A percentile compares a stretch with the other conserved stretches of the same genome.
Evolutionary conservation across 495 filamentous ascomycete genomes (phyloP).

Genomic region (Hyphodiscus hymeniophilus): DNA sequence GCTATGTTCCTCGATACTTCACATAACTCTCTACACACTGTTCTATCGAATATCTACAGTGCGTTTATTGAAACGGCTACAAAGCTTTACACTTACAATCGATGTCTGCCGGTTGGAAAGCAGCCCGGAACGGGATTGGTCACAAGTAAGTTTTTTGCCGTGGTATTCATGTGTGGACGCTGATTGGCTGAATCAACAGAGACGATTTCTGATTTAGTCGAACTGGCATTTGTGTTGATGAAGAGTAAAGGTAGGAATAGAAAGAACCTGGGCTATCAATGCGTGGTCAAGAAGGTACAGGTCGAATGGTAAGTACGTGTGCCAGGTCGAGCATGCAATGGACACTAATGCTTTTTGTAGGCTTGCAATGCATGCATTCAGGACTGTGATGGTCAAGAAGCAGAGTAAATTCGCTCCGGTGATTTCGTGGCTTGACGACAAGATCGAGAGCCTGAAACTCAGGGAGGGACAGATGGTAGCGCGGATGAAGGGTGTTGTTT

Average conservation of each 20-base stretch:
- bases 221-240: conserved; percentile 56
- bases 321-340: conserved; percentile 11
- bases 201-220: conserved; percentile 57
- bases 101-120: conserved; percentile 45
- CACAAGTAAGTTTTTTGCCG: conserved; percentile 46
- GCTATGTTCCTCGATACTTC: conserved; percentile 82
- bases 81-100: conserved; percentile 76
- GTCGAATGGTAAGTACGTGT: conserved; percentile 53
- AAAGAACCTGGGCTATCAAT: conserved; percentile 45
- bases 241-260: conserved; percentile 45
- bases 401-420: conserved; percentile 57
- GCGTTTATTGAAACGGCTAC: conserved; percentile 69
- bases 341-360: conserved; percentile 12
- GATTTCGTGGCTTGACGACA: conserved; percentile 52
- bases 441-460: conserved; percentile 26
- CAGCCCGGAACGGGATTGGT: conserved; percentile 47
- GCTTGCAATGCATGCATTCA: conserved; percentile 59
- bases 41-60: conserved; percentile 64
- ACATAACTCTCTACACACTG: conserved; percentile 62
- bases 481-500: not conserved
- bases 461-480: not conserved
- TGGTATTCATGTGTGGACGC: not conserved
- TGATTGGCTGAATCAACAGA: conserved; percentile 29
- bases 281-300: conserved; percentile 53
- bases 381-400: conserved; percentile 53